phyloP scores from a whole-genome alignment of 345 rosid genomes.

The Raphanus sativus region DNA sequence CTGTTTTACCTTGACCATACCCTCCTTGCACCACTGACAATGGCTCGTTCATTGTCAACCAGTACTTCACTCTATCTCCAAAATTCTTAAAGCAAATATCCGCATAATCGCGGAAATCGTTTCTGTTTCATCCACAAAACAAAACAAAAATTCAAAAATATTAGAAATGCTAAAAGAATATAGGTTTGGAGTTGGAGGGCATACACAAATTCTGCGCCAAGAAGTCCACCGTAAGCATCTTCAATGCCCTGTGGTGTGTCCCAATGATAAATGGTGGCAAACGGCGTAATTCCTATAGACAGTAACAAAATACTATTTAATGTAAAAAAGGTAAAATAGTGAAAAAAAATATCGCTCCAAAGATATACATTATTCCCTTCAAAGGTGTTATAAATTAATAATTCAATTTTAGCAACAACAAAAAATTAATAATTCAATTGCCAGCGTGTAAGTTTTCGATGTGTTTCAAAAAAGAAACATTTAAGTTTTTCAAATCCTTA shows the following conservation, averaged over 20 bases:
- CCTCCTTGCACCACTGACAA: neutral
- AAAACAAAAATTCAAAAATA: neutral
- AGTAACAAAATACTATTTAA: neutral
- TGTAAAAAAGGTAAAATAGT: no score
- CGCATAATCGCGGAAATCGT: neutral
- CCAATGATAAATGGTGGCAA: neutral
- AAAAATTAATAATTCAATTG: neutral
- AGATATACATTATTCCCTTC: neutral
- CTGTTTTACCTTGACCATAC: neutral
- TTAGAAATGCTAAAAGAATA: neutral
- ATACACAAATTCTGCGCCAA: neutral
- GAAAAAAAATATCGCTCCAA: neutral
- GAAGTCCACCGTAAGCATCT: neutral
- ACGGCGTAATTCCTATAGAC: constrained; percentile 25
- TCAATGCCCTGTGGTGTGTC: neutral
- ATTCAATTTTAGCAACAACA: no score
- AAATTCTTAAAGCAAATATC: neutral
- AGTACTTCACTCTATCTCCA: neutral
- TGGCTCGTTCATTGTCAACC: neutral
- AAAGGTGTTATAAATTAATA: neutral
- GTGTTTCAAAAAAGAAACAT: no score
- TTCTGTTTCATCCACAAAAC: neutral
- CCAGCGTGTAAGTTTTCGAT: neutral
- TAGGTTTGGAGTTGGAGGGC: neutral
- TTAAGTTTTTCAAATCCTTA: neutral